A percentile compares a stretch with the other conserved stretches of the same genome.
These are phyloP conservation scores for Pichia sp. DNA, from an alignment of 1,139 yeast species.

Conservation along the genomic window DNA sequence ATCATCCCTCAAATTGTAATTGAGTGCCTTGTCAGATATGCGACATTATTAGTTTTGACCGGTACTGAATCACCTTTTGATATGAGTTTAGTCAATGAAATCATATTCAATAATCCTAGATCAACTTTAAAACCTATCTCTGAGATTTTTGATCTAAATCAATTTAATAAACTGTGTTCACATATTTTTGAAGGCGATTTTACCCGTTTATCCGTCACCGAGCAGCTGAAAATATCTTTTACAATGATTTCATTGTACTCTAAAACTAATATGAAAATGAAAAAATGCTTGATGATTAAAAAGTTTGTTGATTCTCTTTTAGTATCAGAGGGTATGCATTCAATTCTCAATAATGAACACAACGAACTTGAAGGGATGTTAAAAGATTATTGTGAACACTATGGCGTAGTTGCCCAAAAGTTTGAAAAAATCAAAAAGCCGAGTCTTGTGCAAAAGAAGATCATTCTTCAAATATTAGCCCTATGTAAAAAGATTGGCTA, in stretches of 20 bases:
- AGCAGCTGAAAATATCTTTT: conserved; percentile 55
- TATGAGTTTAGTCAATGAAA: conserved; percentile 31
- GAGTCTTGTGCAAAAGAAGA: conserved; percentile 17
- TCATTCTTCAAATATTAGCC: conserved; percentile 15
- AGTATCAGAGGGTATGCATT: conserved; percentile 7
- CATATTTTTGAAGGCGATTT: conserved; percentile 31
- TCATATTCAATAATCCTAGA: conserved; percentile 25
- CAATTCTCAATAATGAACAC: conserved; percentile 7
- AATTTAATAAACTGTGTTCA: conserved; percentile 8
- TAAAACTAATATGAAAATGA: conserved; percentile 54
- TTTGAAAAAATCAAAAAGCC: not conserved
- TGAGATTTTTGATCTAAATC: conserved; percentile 9
- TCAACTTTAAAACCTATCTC: conserved; percentile 15
- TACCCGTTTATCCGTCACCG: conserved; percentile 36
- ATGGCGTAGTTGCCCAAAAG: conserved; percentile 9
- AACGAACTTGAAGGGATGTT: conserved; percentile 13
- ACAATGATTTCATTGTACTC: conserved; percentile 60
- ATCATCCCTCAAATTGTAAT: conserved; percentile 75
- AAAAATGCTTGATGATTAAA: conserved; percentile 61
- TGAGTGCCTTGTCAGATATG: conserved; percentile 58
- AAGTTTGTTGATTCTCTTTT: conserved; percentile 24
- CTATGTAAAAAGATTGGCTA: conserved; percentile 17
- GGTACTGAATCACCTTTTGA: conserved; percentile 45
- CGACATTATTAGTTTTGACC: conserved; percentile 52
- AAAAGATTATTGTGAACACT: conserved; percentile 14